Percentiles rank a stretch among this genome's conserved stretches.
phyloP scores from a whole-genome alignment of 352 stramenopile genomes.

The Labyrinthula sp. region DNA sequence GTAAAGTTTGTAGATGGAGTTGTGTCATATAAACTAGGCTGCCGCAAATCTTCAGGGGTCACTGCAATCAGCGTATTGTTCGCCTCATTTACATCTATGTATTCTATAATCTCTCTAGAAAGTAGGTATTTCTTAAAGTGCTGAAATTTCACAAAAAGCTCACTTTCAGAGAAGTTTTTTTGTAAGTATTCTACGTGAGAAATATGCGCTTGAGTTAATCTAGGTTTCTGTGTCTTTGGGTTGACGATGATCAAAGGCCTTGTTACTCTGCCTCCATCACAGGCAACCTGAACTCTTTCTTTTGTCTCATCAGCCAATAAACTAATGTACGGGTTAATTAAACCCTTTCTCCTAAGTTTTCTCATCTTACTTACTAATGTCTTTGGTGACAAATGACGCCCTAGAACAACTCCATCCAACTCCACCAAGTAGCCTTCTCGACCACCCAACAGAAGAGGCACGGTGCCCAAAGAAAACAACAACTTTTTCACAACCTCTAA shows the following conservation, averaged over 20 bases:
- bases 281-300: conserved; percentile 86
- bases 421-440: conserved; percentile 95
- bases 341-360: conserved; percentile 34
- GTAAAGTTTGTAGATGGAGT: no score
- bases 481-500: conserved; percentile 74
- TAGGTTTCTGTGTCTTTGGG: conserved; percentile 56
- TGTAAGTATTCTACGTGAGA: conserved; percentile 70
- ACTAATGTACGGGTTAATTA: conserved; percentile 84
- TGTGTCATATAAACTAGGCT: conserved; percentile 71
- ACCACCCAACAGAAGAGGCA: conserved; percentile 78
- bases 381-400: conserved; percentile 69
- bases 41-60: conserved; percentile 50
- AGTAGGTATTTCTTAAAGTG: conserved; percentile 58
- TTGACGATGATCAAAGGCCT: conserved; percentile 82
- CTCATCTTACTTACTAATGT: conserved; percentile 37
- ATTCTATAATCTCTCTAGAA: conserved; percentile 87
- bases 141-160: conserved; percentile 2
- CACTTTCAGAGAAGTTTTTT: conserved; percentile 43
- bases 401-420: conserved; percentile 94
- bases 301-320: conserved; percentile 94
- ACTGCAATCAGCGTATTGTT: conserved; percentile 97
- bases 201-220: conserved; percentile 78
- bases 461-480: conserved; percentile 86
- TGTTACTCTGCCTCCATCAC: conserved; percentile 89
- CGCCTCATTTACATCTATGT: conserved; percentile 99